Base-by-base conservation (phyloP, 202 grass and related monocot genomes). In the Tripidium arundinaceum region DNA sequence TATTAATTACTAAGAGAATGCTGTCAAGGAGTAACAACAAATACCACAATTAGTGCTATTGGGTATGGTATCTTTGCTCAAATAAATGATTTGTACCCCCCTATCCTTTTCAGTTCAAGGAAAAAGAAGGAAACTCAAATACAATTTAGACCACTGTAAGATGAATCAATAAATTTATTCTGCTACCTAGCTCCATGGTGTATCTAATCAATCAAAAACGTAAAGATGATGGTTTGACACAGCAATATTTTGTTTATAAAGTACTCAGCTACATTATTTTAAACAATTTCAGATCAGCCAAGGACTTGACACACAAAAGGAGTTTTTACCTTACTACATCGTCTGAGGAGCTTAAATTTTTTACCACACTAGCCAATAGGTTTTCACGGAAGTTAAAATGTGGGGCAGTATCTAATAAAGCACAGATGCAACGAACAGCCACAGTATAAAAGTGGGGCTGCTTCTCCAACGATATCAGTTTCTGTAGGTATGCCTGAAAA, bases 351-450 rank as follows among this genome's bases (percentile, higher is more conserved):
- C 86, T 98, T 86, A 98, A 85, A 90, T 98, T 93, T 78, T 85
- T 94, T 24, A 83, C 70, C 11, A 92, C 83, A 72, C 80, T 87
- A 25, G 82, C 82, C 77, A 98, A 80, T 81, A 95, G 74, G 68
- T 57, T 98, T 80, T 98, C 92, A 71, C 86, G 85, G 72, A 89
- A 95, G 81, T 93, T 98, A 77, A 98, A 98, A 78, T 98, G 96
- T 25, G 96, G 86, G n/a, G 87, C 96, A 73, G 81, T 82, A 80
- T 93, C 92, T 81, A 98, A 63, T 83, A 95, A 86, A 83, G 79
- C 81, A 85, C 92, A 93, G 25, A 98, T 81, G 52, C 96, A 98
- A 68, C 86, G 92, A 68, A 95, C 90, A 77, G 83, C 84, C 59
- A 95, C 82, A 65, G 54, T 78, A 79, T 83, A 78, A 75, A 93